Evolutionary conservation across 2,329 filamentous ascomycete genomes (phyloP).

Genomic region (Stachybotrys chlorohalonatus): DNA sequence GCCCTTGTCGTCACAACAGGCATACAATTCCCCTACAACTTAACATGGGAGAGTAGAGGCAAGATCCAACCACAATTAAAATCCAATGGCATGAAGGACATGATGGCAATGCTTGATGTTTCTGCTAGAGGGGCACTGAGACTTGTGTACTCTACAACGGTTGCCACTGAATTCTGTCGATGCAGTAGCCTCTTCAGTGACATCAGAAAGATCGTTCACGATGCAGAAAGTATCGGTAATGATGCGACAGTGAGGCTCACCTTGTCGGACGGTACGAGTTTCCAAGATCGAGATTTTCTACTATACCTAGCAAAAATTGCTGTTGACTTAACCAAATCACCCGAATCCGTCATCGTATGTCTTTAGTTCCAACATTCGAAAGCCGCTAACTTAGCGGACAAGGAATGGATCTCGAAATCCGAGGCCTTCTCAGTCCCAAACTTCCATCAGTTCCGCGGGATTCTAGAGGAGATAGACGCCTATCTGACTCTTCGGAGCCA

Average conservation of each 20-base stretch:
- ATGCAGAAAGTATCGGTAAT: not conserved
- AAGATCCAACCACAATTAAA: no score
- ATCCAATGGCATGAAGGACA: not conserved
- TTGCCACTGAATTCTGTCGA: not conserved
- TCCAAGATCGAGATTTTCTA: not conserved
- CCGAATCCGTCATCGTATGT: not conserved
- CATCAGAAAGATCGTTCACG: not conserved
- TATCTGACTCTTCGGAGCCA: conserved; percentile 73
- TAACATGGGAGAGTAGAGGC: no score
- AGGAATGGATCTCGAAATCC: not conserved
- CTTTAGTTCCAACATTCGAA: not conserved
- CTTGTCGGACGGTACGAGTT: not conserved
- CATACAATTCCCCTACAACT: no score
- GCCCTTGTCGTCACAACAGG: no score
- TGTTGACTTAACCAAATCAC: not conserved
- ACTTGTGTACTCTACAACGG: not conserved
- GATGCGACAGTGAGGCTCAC: not conserved
- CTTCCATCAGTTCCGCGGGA: conserved; percentile 66
- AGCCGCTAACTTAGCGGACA: not conserved
- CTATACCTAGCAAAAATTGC: not conserved
- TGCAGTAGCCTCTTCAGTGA: not conserved
- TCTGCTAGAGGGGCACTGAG: not conserved
- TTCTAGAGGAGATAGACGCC: conserved; percentile 64
- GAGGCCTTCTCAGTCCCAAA: conserved; percentile 28
- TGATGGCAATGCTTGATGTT: not conserved